A percentile compares a stretch with the other conserved stretches of the same genome.
Evolutionary conservation across 305 asterid genomes (phyloP).

Genomic region (Vinca major): DNA sequence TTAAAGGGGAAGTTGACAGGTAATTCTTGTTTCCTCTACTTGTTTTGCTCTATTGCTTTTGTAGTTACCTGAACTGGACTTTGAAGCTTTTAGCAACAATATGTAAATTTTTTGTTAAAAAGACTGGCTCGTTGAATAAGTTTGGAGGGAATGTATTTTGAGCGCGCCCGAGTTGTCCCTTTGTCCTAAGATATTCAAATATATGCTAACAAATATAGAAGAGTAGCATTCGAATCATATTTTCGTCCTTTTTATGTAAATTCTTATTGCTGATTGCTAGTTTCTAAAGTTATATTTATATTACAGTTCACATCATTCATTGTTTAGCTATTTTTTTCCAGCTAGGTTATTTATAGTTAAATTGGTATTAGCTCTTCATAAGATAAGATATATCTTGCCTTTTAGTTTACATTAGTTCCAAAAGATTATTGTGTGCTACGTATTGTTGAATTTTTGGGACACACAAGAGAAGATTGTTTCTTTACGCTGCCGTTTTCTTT

Average conservation of each 20-base stretch:
- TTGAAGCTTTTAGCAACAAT: neutral
- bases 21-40: constrained; percentile 10
- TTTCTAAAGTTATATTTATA: neutral
- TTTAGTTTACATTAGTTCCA: neutral
- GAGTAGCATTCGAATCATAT: neutral
- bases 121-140: neutral
- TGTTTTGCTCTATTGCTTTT: neutral
- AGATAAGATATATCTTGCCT: neutral
- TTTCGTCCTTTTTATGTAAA: neutral
- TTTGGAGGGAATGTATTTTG: neutral
- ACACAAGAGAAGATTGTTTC: neutral
- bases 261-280: neutral
- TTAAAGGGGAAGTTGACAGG: constrained; percentile 58
- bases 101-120: neutral
- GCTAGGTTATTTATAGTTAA: neutral
- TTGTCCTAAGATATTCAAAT: neutral
- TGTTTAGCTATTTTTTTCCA: neutral
- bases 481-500: neutral
- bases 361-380: neutral
- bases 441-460: neutral
- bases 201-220: neutral
- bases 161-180: neutral
- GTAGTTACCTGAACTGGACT: neutral
- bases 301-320: neutral
- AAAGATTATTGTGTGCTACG: neutral